Conservation (phyloP, 2,329 filamentous ascomycete species). For the Trichoderma asperellum region DNA sequence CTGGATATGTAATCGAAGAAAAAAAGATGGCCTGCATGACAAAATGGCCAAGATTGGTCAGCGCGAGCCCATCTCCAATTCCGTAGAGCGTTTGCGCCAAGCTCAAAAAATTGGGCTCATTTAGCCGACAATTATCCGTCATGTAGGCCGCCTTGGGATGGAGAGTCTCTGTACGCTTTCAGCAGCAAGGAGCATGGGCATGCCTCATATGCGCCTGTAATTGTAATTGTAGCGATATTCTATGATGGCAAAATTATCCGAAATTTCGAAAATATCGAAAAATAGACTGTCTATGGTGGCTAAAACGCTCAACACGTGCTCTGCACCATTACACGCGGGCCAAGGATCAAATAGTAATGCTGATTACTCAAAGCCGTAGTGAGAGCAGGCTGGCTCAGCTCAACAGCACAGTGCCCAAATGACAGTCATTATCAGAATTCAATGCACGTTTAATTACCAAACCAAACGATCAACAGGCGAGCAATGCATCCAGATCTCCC, state of each 20-base stretch:
- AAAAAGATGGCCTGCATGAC: conserved; percentile 25
- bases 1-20: conserved; percentile 24
- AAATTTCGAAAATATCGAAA: not conserved
- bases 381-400: not conserved
- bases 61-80: conserved; percentile 23
- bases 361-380: not conserved
- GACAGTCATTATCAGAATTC: not conserved
- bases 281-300: not conserved
- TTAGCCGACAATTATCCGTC: conserved; percentile 17
- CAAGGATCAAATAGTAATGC: not conserved
- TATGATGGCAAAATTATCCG: not conserved
- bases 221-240: not conserved
- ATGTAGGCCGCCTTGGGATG: not conserved
- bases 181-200: not conserved
- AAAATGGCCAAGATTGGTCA: conserved; percentile 30
- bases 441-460: not conserved
- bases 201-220: not conserved
- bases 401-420: not conserved
- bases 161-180: not conserved
- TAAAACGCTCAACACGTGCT: not conserved
- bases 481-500: not conserved
- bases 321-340: not conserved
- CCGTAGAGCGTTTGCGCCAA: not conserved
- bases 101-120: not conserved
- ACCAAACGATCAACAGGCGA: not conserved